Base-by-base conservation (phyloP, 768 basidiomycete genomes). In the Psilocybe azurescens region DNA sequence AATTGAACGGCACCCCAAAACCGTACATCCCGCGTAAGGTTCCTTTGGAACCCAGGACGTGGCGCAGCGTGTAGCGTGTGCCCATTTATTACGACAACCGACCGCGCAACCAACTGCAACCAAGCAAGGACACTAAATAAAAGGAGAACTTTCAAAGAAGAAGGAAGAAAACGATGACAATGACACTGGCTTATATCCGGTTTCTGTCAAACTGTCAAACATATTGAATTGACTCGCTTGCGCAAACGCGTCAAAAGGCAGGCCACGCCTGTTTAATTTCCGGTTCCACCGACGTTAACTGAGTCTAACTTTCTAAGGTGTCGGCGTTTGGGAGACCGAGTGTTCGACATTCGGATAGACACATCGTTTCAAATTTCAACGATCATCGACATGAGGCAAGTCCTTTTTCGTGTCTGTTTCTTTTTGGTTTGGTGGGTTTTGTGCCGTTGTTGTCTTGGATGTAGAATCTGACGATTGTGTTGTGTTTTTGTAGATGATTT, bases 201-300 rank as follows among this genome's bases (percentile, higher is more conserved):
- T 14, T n/a, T 44, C 41, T 44, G 41, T 44, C 41, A 44, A 44
- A 44, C 41, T 13, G 11, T 44, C n/a, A 44, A n/a, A 44, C 41
- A n/a, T 13, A 44, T 44, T 39, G 38, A 9, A 39, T 39, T 39
- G 14, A 39, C n/a, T 44, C 5, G 41, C 41, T 8, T 44, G 41
- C 41, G 14, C 14, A 1, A 44, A 11, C 14, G 14, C 8, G 41
- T 44, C 41, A 44, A 44, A 44, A 44, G 41, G 41, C 11, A n/a
- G 38, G 28, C 50, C 50, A 50, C 58, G 50, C 51, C 58, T 50
- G 47, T 50, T 63, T 59, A 53, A 63, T 63, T 55, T 63, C 62
- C 62, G 62, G 49, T 38, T 53, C 33, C 24, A 24, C 36, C 60
- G 55, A 24, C 50, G 52, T 44, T 59, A 39, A 14, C 14, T 39